Evolutionary conservation across 2,329 filamentous ascomycete species (phyloP).

Genomic region (Pseudogymnoascus sp.): DNA sequence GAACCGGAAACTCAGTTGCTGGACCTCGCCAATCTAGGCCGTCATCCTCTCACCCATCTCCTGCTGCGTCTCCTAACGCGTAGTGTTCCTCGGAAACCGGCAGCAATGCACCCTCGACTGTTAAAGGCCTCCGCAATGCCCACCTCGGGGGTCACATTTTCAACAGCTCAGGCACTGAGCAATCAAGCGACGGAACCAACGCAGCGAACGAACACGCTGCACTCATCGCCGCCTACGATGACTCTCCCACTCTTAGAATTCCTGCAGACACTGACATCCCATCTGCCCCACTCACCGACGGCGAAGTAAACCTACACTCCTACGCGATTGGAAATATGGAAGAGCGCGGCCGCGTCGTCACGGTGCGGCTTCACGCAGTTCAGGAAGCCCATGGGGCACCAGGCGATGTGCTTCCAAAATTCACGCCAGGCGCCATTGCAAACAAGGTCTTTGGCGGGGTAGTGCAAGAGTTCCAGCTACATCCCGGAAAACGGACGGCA

Average conservation of each 20-base stretch:
- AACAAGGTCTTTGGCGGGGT: slow-evolving; percentile 9
- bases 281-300: not conserved
- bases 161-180: not conserved
- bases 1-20: not conserved
- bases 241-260: not conserved
- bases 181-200: not conserved
- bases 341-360: slow-evolving; percentile 5
- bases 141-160: not conserved
- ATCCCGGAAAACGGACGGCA: not conserved
- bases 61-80: not conserved
- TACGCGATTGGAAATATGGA: not conserved
- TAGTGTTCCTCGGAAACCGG: not conserved
- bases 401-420: not conserved
- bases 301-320: not conserved
- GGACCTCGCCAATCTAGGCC: not conserved
- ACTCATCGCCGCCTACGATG: not conserved
- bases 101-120: not conserved
- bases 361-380: slow-evolving; percentile 1
- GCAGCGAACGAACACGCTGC: not conserved
- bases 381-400: not conserved
- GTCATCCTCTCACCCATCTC: not conserved
- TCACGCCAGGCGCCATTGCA: slow-evolving; percentile 7
- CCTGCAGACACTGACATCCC: not conserved
- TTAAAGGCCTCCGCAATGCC: not conserved
- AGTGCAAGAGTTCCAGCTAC: slow-evolving; percentile 11